Conservation (phyloP, 116 monocot genomes). For the Trichopus zeylanicus region DNA sequence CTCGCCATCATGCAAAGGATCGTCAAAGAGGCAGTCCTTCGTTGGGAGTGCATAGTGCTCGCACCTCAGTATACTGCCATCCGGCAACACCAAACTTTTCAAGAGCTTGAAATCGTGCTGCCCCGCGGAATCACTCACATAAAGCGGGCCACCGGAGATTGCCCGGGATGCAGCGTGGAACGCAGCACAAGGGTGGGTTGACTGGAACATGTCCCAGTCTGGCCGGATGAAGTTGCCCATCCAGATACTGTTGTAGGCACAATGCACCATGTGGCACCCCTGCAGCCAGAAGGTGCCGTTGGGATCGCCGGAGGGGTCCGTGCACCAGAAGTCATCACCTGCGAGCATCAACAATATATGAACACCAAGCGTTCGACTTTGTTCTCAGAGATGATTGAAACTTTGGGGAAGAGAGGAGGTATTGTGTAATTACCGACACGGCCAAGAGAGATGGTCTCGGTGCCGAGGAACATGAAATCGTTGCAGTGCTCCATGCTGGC, state of each 20-base stretch:
- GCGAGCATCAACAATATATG: not conserved
- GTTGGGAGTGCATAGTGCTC: slow-evolving; percentile 67
- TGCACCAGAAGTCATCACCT: slow-evolving; percentile 92
- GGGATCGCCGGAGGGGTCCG: slow-evolving; percentile 70
- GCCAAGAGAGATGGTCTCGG: slow-evolving; percentile 62
- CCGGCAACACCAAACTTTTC: slow-evolving; percentile 42
- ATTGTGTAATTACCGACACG: slow-evolving; percentile 36
- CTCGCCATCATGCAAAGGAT: slow-evolving; percentile 73
- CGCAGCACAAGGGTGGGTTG: slow-evolving; percentile 69
- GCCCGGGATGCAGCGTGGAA: slow-evolving; percentile 89
- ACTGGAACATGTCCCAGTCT: slow-evolving; percentile 99
- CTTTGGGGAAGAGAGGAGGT: no score
- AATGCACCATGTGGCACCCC: slow-evolving; percentile 92
- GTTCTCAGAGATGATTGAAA: no score
- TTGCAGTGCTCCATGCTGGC: slow-evolving; percentile 98
- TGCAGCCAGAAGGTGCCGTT: slow-evolving; percentile 88
- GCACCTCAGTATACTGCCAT: slow-evolving; percentile 68
- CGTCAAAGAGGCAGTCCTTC: slow-evolving; percentile 56
- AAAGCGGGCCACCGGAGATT: slow-evolving; percentile 84
- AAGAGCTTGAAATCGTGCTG: slow-evolving; percentile 62
- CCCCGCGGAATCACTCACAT: slow-evolving; percentile 71
- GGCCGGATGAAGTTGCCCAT: slow-evolving; percentile 91
- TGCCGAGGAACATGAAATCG: slow-evolving; percentile 94
- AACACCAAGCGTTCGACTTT: no score
- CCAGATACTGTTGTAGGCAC: slow-evolving; percentile 92